phyloP scores from a whole-genome alignment of 352 stramenopile species.

The Phytophthora pseudosyringae region DNA sequence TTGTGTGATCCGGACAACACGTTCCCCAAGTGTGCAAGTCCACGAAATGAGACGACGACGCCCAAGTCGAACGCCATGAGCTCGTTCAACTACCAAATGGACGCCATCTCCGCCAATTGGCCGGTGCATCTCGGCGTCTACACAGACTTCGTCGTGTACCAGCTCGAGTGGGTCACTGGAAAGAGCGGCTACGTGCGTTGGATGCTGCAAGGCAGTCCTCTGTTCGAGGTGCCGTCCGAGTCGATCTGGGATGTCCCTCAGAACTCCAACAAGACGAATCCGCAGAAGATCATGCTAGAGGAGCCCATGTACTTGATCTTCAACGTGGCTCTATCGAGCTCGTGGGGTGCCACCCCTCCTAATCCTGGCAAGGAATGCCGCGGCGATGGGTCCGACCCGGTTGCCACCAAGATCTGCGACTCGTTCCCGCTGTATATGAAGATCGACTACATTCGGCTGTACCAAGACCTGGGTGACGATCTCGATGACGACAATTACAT shows the following conservation, averaged over 20 bases:
- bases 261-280: conserved; percentile 47
- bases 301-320: conserved; percentile 66
- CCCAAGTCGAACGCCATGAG: conserved; percentile 53
- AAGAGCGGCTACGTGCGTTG: conserved; percentile 46
- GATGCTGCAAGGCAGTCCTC: conserved; percentile 73
- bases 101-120: conserved; percentile 70
- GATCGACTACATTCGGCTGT: conserved; percentile 89
- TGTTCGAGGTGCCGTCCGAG: conserved; percentile 79
- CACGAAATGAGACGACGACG: conserved; percentile 26
- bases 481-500: conserved; percentile 37
- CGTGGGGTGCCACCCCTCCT: conserved; percentile 47
- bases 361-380: conserved; percentile 42
- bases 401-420: conserved; percentile 47
- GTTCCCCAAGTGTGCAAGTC: conserved; percentile 31
- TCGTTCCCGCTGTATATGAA: conserved; percentile 65
- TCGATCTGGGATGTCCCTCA: conserved; percentile 48
- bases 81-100: conserved; percentile 47
- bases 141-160: conserved; percentile 53
- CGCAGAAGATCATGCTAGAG: conserved; percentile 47
- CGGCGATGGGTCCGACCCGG: conserved; percentile 30
- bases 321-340: conserved; percentile 55
- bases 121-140: conserved; percentile 69
- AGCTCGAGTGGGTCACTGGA: conserved; percentile 42
- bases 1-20: conserved; percentile 59
- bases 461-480: conserved; percentile 58